A percentile compares a stretch with the other conserved stretches of the same genome.
These are phyloP conservation scores for Trichoderma sp. DNA, from an alignment of 2,329 filamentous ascomycete species.

Conservation along the genomic window DNA sequence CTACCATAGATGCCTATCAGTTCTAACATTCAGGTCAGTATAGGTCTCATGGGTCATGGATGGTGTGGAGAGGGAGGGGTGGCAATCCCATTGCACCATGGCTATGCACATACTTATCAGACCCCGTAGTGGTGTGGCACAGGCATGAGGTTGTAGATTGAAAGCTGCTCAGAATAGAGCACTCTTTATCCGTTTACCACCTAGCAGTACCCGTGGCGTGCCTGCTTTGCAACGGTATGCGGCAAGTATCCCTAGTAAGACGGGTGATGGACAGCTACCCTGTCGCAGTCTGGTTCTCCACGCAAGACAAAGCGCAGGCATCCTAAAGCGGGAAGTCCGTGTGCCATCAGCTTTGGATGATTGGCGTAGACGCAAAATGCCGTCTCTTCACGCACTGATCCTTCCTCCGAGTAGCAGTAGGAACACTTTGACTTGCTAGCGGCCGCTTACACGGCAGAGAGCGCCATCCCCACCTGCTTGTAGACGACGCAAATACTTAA, in stretches of 20 bases:
- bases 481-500: not conserved
- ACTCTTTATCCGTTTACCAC: not conserved
- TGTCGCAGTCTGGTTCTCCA: not conserved
- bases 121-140: not conserved
- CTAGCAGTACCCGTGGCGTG: not conserved
- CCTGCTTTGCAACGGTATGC: not conserved
- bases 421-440: not conserved
- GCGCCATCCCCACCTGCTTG: not conserved
- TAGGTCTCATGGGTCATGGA: not conserved
- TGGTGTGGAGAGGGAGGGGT: not conserved
- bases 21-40: not conserved
- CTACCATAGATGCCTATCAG: not conserved
- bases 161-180: not conserved
- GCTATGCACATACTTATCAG: not conserved
- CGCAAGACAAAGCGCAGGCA: not conserved
- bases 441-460: not conserved
- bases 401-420: not conserved
- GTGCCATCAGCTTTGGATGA: not conserved
- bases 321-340: not conserved
- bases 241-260: not conserved
- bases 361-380: not conserved
- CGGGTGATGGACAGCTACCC: not conserved
- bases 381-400: not conserved
- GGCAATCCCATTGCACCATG: not conserved
- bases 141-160: not conserved